These are phyloP conservation scores for Bacidia gigantensis DNA, from an alignment of 495 filamentous ascomycete genomes.

Conservation along the genomic window DNA sequence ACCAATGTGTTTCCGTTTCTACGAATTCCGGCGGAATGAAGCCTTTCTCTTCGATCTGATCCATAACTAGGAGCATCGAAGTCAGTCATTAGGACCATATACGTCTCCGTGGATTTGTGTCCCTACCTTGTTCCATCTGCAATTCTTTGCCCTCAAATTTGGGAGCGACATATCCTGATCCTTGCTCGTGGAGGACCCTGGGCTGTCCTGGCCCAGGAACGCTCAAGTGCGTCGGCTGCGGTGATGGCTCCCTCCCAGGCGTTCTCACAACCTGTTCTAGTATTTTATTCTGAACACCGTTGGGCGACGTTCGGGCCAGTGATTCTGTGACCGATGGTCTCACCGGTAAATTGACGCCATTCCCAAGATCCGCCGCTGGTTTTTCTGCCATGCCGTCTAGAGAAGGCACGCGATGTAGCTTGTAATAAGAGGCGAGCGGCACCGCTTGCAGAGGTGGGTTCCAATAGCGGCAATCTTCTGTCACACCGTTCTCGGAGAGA, in stretches of 20 bases:
- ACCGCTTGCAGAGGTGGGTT: slow-evolving; percentile 15
- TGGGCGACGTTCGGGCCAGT: slow-evolving; percentile 1
- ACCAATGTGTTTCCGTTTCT: slow-evolving; percentile 79
- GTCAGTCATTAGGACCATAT: no score
- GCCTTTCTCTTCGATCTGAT: slow-evolving; percentile 56
- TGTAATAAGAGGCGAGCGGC: slow-evolving; percentile 18
- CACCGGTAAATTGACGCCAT: slow-evolving; percentile 11
- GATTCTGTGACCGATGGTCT: neutral
- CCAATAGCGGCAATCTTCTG: slow-evolving; percentile 8
- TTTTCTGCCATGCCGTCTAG: slow-evolving; percentile 13
- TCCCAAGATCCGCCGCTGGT: neutral
- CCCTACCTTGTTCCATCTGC: slow-evolving; percentile 80
- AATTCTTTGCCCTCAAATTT: slow-evolving; percentile 88
- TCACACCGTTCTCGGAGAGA: neutral
- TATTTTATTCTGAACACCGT: slow-evolving; percentile 41
- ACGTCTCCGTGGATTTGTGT: neutral
- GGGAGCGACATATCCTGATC: slow-evolving; percentile 90
- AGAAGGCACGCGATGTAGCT: slow-evolving; percentile 20
- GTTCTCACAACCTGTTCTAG: slow-evolving; percentile 47
- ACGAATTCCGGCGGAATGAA: slow-evolving; percentile 82
- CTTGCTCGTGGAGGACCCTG: slow-evolving; percentile 67
- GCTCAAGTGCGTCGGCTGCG: slow-evolving; percentile 79
- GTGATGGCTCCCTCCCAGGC: slow-evolving; percentile 59
- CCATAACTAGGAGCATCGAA: slow-evolving; percentile 41
- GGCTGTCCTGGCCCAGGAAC: slow-evolving; percentile 49